These are phyloP conservation scores for Diaporthe capsici DNA, from an alignment of 2,329 filamentous ascomycete genomes.

Conservation along the genomic window DNA sequence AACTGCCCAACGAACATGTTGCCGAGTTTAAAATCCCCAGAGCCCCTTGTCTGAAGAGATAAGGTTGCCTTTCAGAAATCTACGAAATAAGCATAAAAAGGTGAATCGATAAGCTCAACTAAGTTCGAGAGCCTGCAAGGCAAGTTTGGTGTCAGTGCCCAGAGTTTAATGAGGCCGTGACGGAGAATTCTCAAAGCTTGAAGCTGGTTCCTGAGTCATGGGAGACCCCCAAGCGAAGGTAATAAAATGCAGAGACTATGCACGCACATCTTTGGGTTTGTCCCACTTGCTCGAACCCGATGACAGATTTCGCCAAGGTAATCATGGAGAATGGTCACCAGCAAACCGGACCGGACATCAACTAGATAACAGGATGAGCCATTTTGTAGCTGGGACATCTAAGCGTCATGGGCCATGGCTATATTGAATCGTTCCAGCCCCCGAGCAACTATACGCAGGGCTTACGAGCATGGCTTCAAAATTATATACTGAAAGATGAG, in stretches of 20 bases:
- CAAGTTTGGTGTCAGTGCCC: not conserved
- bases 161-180: not conserved
- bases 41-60: too few species aligned
- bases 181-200: constrained; percentile 17
- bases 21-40: not conserved
- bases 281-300: not conserved
- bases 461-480: not conserved
- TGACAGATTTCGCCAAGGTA: not conserved
- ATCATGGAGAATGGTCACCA: not conserved
- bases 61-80: not conserved
- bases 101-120: not conserved
- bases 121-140: not conserved
- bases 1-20: not conserved
- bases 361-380: not conserved
- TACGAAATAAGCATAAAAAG: constrained; percentile 19
- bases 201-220: not conserved
- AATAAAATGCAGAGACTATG: not conserved
- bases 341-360: not conserved
- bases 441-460: not conserved
- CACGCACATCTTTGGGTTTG: not conserved
- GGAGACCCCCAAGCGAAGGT: not conserved
- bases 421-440: not conserved
- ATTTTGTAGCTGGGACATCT: not conserved
- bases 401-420: not conserved
- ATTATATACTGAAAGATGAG: not conserved